A percentile compares a stretch with the other conserved stretches of the same genome.
phyloP scores from a whole-genome alignment of 352 stramenopile species.

The Phytophthora brassicae region DNA sequence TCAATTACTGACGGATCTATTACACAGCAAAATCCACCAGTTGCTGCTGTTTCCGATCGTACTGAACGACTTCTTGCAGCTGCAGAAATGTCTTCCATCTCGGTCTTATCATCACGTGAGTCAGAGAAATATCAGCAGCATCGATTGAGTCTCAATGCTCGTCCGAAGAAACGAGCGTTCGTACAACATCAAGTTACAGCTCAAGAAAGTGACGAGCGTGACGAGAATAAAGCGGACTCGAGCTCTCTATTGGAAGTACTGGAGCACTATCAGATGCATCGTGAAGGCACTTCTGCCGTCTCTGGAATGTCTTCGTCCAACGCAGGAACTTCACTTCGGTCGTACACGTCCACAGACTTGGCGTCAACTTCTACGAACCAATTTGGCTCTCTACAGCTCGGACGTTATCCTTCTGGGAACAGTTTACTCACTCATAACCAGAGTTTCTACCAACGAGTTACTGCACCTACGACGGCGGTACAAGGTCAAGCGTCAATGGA shows the following conservation, averaged over 20 bases:
- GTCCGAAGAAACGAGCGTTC: conserved; percentile 29
- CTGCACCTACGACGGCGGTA: conserved; percentile 5
- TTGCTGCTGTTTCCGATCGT: conserved; percentile 15
- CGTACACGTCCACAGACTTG: conserved; percentile 52
- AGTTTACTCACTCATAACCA: conserved; percentile 32
- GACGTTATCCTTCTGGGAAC: conserved; percentile 30
- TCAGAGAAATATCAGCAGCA: conserved; percentile 74
- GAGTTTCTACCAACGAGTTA: conserved; percentile 30
- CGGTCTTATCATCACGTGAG: conserved; percentile 61
- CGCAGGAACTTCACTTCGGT: conserved; percentile 43
- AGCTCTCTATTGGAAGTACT: conserved; percentile 63
- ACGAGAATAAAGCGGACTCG: conserved; percentile 7
- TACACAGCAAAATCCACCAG: conserved; percentile 9
- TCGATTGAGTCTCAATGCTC: conserved; percentile 51
- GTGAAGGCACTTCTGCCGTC: conserved; percentile 24
- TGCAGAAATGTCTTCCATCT: conserved; percentile 63
- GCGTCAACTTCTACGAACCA: conserved; percentile 11
- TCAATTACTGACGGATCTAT: conserved; percentile 33
- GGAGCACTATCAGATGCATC: conserved; percentile 54
- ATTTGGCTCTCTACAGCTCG: conserved; percentile 24
- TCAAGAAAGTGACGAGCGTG: conserved; percentile 3
- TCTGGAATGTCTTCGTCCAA: conserved; percentile 47
- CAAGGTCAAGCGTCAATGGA: conserved; percentile 19
- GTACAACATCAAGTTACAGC: conserved; percentile 20
- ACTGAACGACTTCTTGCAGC: conserved; percentile 23